These are phyloP conservation scores for Trichophyton mentagrophytes DNA, from an alignment of 2,329 filamentous ascomycete species.

Conservation along the genomic window DNA sequence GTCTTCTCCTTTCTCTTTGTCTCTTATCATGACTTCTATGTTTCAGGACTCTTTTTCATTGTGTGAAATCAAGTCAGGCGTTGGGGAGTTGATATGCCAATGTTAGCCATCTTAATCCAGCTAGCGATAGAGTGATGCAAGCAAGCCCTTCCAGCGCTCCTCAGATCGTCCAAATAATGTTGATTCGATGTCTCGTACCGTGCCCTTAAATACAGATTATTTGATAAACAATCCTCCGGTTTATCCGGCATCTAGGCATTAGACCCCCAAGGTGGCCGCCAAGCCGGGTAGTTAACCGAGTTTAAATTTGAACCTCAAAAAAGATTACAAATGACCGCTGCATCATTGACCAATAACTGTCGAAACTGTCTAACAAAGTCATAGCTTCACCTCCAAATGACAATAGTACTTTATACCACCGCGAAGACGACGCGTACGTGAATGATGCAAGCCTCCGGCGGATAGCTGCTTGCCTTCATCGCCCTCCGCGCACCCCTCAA, in stretches of 20 bases:
- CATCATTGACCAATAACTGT: no score
- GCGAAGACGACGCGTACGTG: not conserved
- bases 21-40: not conserved
- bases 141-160: not conserved
- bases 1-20: not conserved
- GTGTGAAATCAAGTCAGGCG: not conserved
- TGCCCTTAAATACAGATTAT: not conserved
- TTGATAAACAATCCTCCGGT: not conserved
- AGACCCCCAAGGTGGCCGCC: not conserved
- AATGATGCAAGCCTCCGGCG: slow-evolving; percentile 1
- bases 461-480: not conserved
- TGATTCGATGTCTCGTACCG: not conserved
- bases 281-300: not conserved
- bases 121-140: not conserved
- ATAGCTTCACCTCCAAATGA: not conserved
- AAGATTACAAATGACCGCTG: no score
- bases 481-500: not conserved
- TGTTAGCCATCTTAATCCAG: not conserved
- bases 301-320: not conserved
- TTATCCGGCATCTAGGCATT: not conserved
- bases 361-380: not conserved
- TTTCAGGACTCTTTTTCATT: not conserved
- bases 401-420: not conserved
- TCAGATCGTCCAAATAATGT: not conserved
- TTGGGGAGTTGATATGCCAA: not conserved